Conservation (phyloP, 768 basidiomycete species). For the Leccinum sublutescens region DNA sequence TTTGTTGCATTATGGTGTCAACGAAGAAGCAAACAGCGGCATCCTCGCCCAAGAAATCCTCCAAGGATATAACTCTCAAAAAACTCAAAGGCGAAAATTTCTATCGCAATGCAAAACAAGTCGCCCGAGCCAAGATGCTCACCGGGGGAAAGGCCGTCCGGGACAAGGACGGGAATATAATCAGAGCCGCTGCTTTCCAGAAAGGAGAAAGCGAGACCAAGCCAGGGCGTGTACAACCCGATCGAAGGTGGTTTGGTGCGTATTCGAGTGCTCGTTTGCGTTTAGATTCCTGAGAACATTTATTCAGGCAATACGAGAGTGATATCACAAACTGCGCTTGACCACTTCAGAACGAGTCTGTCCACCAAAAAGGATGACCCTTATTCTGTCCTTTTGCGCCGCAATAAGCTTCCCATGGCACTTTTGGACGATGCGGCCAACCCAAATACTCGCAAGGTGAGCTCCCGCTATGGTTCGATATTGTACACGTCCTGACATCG, state of each 20-base stretch:
- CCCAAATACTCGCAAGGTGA: slow-evolving; percentile 72
- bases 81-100: slow-evolving; percentile 95
- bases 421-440: slow-evolving; percentile 88
- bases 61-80: slow-evolving; percentile 54
- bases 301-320: slow-evolving; percentile 91
- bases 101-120: slow-evolving; percentile 94
- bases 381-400: slow-evolving; percentile 88
- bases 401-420: slow-evolving; percentile 98
- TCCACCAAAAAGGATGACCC: slow-evolving; percentile 86
- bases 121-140: slow-evolving; percentile 84
- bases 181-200: slow-evolving; percentile 93
- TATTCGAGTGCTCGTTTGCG: slow-evolving; percentile 11
- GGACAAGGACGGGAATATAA: slow-evolving; percentile 89
- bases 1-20: slow-evolving; percentile 25
- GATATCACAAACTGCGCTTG: slow-evolving; percentile 92
- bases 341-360: slow-evolving; percentile 93
- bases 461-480: slow-evolving; percentile 7
- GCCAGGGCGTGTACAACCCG: slow-evolving; percentile 90
- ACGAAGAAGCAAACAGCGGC: slow-evolving; percentile 30
- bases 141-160: slow-evolving; percentile 88
- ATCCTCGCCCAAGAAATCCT: slow-evolving; percentile 38
- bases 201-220: slow-evolving; percentile 90
- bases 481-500: background rate
- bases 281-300: slow-evolving; percentile 8
- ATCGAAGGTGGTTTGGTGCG: slow-evolving; percentile 96